Base-by-base conservation (phyloP, 164 flowering plant genomes). In the Nelumbo lutea region DNA sequence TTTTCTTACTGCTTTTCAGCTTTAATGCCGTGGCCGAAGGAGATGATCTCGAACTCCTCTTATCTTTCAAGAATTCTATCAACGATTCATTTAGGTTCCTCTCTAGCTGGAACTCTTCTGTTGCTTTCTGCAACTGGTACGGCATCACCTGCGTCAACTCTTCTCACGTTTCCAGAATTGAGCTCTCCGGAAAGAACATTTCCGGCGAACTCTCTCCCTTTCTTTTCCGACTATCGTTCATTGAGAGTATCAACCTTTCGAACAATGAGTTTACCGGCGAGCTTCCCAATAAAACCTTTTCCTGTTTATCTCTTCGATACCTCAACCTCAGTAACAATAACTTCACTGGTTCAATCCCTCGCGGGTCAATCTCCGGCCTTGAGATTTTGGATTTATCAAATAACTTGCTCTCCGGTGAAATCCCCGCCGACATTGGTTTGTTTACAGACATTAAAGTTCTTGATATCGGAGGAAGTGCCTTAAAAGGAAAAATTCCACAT, bases 311-410 rank as follows among this genome's bases (percentile, higher is more conserved):
- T 1, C 87, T 93, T 9, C 79, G 70, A 10, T 51, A 70, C 65
- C 86, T 93, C 68, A 93, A 93, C 68, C 84, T 93, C 8, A 90
- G 91, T 73, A 77, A 74, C 82, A 91, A 91, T 58, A 88, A 90
- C 67, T 75, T 90, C 65, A 83, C 90, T 0, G 93, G 96, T 8
- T 27, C 70, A 0, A 66, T 89, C 2, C 92, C 98, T 1, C 64
- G 41, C 2, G 79, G 80, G n/a, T 66, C 78, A 4, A 48, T 70
- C 14, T 64, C 84, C 4, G 4, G 2, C 9, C 88, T 90, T 3
- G 74, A 86, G 41, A 73, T 76, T 1, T 65, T 91, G 15, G 94
- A 91, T 72, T 71, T 91, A 1, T 89, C 90, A 4, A 86, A 85
- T 76, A 91, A 89, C 70, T 73, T 88, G 81, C 63, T 91, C 15